Conservation (phyloP, 257 asterid genomes). For the Jasminum sambac region DNA sequence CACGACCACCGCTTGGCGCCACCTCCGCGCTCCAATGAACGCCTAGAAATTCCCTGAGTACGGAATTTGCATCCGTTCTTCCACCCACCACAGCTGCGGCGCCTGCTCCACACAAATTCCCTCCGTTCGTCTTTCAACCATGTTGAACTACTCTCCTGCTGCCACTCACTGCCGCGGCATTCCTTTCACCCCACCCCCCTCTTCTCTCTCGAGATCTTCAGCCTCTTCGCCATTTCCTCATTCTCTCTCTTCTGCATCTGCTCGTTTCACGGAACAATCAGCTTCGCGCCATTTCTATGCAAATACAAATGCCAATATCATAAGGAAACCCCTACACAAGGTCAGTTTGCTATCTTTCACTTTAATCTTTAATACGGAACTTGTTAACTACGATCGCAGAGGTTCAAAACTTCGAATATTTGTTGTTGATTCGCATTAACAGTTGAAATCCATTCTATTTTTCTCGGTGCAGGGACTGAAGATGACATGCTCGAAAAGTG, state of each 20-base stretch:
- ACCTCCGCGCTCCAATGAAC: neutral
- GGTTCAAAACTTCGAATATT: neutral
- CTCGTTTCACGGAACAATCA: constrained; percentile 27
- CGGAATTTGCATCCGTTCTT: neutral
- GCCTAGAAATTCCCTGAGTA: neutral
- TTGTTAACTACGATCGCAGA: neutral
- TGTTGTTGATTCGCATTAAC: neutral
- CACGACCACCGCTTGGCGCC: neutral
- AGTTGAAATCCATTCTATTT: constrained; percentile 20
- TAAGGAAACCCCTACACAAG: constrained; percentile 28
- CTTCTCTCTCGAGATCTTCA: constrained; percentile 23
- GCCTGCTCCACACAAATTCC: constrained; percentile 21
- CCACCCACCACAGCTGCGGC: neutral
- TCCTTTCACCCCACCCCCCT: constrained; percentile 25
- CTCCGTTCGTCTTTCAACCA: constrained; percentile 34
- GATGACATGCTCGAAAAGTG: constrained; percentile 48
- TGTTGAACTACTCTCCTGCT: constrained; percentile 34
- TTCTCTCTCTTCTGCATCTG: constrained; percentile 29
- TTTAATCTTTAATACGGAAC: neutral
- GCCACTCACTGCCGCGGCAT: constrained; percentile 30
- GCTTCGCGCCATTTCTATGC: constrained; percentile 27
- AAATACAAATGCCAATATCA: constrained; percentile 16
- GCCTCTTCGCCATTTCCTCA: constrained; percentile 25
- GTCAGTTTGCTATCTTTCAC: constrained; percentile 15
- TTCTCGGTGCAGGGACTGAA: constrained; percentile 45